Conservation (phyloP, 2,329 filamentous ascomycete species). For the Arachnomyces sp. region DNA sequence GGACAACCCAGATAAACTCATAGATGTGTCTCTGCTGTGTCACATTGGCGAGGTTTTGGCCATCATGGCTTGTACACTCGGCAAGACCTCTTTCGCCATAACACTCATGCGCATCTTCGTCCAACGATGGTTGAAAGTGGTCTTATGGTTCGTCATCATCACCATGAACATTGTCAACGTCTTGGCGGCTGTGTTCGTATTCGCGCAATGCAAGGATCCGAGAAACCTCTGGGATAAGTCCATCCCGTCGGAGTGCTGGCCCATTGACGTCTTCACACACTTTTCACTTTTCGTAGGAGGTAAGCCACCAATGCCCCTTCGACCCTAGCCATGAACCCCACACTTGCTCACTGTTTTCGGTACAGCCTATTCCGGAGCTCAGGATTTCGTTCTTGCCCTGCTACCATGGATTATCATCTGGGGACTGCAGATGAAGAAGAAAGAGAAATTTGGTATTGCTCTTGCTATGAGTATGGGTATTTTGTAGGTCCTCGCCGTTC, state of each 20-base stretch:
- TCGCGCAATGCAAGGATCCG: conserved; percentile 17
- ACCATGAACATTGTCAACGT: conserved; percentile 18
- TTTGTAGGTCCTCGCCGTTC: too few species aligned
- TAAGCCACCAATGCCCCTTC: conserved; percentile 1
- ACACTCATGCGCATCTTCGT: conserved; percentile 33
- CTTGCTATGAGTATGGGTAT: conserved; percentile 29
- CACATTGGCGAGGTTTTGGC: conserved; percentile 26
- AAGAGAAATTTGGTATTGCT: conserved; percentile 31
- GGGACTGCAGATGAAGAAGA: conserved; percentile 28
- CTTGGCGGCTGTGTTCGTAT: conserved; percentile 15
- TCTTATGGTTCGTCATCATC: conserved; percentile 27
- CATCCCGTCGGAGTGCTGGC: conserved; percentile 18
- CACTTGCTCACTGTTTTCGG: too few species aligned
- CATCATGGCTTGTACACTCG: conserved; percentile 32
- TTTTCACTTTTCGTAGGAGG: conserved; percentile 18
- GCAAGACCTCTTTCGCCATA: conserved; percentile 33
- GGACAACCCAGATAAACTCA: conserved; percentile 10
- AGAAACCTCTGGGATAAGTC: conserved; percentile 14
- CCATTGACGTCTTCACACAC: conserved; percentile 13
- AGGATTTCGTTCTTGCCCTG: conserved; percentile 30
- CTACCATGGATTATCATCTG: conserved; percentile 33
- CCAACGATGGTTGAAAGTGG: conserved; percentile 24
- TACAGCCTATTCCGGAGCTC: neutral
- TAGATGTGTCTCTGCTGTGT: conserved; percentile 13
- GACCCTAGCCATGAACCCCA: too few species aligned